Evolutionary conservation across 805 yeast genomes (phyloP).

Genomic region (Isabelozyma gotoi): DNA sequence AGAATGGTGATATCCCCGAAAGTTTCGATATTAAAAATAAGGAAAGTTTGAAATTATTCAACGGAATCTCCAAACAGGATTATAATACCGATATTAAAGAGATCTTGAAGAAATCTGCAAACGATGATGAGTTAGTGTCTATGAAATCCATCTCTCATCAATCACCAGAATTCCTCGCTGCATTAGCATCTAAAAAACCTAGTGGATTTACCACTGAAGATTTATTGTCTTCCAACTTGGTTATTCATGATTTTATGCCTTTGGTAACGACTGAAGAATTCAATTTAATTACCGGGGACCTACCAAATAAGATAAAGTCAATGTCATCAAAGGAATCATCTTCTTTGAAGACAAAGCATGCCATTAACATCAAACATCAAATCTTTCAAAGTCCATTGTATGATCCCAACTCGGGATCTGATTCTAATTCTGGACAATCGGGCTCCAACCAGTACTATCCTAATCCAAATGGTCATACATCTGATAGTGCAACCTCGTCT

Average conservation of each 20-base stretch:
- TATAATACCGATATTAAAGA: constrained; percentile 29
- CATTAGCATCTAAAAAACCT: neutral
- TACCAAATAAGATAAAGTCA: constrained; percentile 24
- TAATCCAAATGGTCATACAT: neutral
- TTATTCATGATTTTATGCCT: constrained; percentile 44
- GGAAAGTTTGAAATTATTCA: constrained; percentile 26
- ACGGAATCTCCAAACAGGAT: constrained; percentile 27
- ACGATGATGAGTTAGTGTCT: constrained; percentile 1
- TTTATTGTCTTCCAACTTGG: constrained; percentile 1
- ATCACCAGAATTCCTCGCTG: constrained; percentile 3
- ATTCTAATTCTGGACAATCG: constrained; percentile 14
- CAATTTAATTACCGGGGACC: constrained; percentile 38
- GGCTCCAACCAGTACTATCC: neutral
- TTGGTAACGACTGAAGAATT: constrained; percentile 37
- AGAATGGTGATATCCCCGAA: constrained; percentile 16
- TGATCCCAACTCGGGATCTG: constrained; percentile 42
- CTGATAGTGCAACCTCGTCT: constrained; percentile 8
- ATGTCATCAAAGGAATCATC: constrained; percentile 9
- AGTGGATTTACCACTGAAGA: neutral
- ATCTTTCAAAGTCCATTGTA: constrained; percentile 41
- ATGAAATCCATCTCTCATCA: neutral
- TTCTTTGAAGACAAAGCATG: constrained; percentile 6
- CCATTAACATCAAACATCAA: constrained; percentile 31
- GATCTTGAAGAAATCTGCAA: constrained; percentile 15
- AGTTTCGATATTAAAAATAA: constrained; percentile 14